Conservation (phyloP, 2,329 filamentous ascomycete species). For the Lasiodiplodia citricola region DNA sequence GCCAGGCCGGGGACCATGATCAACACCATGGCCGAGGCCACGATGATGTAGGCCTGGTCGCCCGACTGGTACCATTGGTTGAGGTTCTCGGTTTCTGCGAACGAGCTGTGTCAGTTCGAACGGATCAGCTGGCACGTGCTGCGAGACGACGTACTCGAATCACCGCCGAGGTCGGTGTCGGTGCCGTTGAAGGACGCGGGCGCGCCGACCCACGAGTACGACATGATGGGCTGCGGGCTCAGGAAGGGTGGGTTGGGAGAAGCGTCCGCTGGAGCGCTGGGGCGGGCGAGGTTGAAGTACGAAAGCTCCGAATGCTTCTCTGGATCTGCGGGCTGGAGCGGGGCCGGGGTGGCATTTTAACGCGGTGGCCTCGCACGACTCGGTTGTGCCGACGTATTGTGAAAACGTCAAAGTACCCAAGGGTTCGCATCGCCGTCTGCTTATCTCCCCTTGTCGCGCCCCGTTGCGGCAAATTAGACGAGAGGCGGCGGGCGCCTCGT, state of each 20-base stretch:
- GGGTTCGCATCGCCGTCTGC: constrained; percentile 8
- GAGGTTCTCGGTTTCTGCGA: constrained; percentile 77
- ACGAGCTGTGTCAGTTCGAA: constrained; percentile 1
- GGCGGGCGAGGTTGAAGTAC: constrained; percentile 11
- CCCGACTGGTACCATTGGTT: constrained; percentile 95
- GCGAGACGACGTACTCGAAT: constrained; percentile 69
- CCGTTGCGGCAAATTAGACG: constrained; percentile 26
- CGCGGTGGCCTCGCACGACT: constrained; percentile 16
- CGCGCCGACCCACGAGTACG: constrained; percentile 54
- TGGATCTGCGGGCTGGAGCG: constrained; percentile 25
- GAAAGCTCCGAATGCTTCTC: not conserved
- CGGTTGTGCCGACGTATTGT: constrained; percentile 22
- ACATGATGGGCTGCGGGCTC: constrained; percentile 44
- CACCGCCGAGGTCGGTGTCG: constrained; percentile 69
- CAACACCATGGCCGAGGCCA: constrained; percentile 90
- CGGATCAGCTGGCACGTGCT: constrained; percentile 11
- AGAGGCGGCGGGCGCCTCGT: constrained; percentile 25
- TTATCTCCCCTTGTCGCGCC: constrained; percentile 22
- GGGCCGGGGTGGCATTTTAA: constrained; percentile 23
- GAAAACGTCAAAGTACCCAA: constrained; percentile 24
- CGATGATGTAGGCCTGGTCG: constrained; percentile 91
- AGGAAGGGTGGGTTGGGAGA: not conserved
- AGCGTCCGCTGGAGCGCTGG: not conserved
- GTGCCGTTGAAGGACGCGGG: constrained; percentile 58
- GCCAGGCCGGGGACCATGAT: constrained; percentile 97